These are phyloP conservation scores for Candolleomyces efflorescens DNA, from an alignment of 768 basidiomycete genomes.

Conservation along the genomic window DNA sequence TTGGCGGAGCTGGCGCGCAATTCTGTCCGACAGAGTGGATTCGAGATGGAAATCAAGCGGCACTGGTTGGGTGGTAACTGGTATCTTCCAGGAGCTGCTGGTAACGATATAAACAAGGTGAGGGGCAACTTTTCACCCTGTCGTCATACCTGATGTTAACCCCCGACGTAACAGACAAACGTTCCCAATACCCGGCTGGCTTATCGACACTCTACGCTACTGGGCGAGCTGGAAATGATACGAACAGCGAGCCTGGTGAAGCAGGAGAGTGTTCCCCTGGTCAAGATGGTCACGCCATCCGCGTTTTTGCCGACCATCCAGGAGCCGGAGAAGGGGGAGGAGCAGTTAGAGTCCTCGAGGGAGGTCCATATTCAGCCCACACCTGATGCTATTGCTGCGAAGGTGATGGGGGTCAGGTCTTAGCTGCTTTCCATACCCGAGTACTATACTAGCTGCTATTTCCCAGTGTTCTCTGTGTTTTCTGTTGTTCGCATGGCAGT, in stretches of 20 bases:
- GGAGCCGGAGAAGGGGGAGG: background rate
- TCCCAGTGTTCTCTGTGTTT: too few relatives aligned
- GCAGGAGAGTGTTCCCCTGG: background rate
- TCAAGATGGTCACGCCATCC: background rate
- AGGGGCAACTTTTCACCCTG: too few relatives aligned
- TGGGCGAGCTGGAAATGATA: slow-evolving; percentile 81
- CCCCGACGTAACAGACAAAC: too few relatives aligned
- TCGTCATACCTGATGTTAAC: too few relatives aligned
- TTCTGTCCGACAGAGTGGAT: slow-evolving; percentile 94
- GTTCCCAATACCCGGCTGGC: slow-evolving; percentile 88
- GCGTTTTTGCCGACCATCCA: background rate
- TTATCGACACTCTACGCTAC: slow-evolving; percentile 87
- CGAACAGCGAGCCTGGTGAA: slow-evolving; percentile 7
- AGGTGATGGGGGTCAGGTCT: slow-evolving; percentile 25
- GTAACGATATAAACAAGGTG: slow-evolving; percentile 96
- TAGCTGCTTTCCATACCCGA: background rate
- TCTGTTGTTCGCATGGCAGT: too few relatives aligned
- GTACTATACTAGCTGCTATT: too few relatives aligned
- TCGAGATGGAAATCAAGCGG: slow-evolving; percentile 97
- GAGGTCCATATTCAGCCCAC: slow-evolving; percentile 18
- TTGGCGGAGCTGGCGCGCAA: slow-evolving; percentile 98
- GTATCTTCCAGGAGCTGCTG: slow-evolving; percentile 89
- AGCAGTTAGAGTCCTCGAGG: background rate
- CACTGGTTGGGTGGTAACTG: slow-evolving; percentile 93
- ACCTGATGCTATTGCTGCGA: slow-evolving; percentile 32